Evolutionary conservation across 2,329 filamentous ascomycete species (phyloP).

Genomic region (Didymella sp.): DNA sequence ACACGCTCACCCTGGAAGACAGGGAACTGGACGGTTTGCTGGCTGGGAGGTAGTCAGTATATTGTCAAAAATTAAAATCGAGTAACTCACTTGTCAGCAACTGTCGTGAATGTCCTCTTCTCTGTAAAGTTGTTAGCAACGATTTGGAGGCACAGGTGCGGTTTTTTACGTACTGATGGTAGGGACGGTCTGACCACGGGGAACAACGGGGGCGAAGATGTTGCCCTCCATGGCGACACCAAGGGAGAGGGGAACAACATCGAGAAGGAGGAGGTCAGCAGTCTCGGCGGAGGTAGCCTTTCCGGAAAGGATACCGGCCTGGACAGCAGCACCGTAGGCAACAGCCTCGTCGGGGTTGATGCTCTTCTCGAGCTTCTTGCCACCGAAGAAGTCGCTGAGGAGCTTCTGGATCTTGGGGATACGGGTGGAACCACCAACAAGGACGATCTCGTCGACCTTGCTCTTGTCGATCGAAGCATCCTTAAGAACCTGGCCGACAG

Average conservation of each 20-base stretch:
- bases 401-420: constrained; percentile 99
- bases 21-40: constrained; percentile 79
- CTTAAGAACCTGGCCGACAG: constrained; percentile 95
- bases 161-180: constrained; percentile 50
- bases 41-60: constrained; percentile 10
- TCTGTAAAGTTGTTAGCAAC: constrained; percentile 44
- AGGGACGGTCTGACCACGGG: constrained; percentile 67
- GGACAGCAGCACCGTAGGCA: constrained; percentile 97
- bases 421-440: constrained; percentile 98
- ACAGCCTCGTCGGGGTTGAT: constrained; percentile 99
- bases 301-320: constrained; percentile 97
- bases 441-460: constrained; percentile 96
- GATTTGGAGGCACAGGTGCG: not conserved
- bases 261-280: constrained; percentile 90
- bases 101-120: constrained; percentile 60
- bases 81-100: not conserved
- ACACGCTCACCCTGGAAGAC: constrained; percentile 96
- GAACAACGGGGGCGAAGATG: constrained; percentile 94
- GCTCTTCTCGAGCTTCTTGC: constrained; percentile 99
- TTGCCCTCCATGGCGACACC: constrained; percentile 99
- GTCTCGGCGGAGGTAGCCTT: constrained; percentile 97
- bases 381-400: constrained; percentile 97
- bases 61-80: not conserved
- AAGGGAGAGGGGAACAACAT: constrained; percentile 94
- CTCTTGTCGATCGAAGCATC: constrained; percentile 87